These are phyloP conservation scores for Dactylorhiza incarnata DNA, from an alignment of 106 monocot species.

Conservation along the genomic window DNA sequence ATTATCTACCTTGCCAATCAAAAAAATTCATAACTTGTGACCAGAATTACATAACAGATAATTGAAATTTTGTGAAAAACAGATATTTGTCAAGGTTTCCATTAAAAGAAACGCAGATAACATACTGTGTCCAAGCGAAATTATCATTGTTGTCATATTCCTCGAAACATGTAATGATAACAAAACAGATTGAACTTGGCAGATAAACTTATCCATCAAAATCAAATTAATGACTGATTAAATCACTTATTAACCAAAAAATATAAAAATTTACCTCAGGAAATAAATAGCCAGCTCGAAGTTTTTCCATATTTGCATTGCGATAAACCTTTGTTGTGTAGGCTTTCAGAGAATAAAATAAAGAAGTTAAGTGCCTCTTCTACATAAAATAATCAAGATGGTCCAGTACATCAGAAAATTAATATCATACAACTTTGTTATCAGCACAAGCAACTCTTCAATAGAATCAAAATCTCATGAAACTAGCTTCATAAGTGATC, in stretches of 20 bases:
- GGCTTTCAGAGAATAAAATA: constrained; percentile 26
- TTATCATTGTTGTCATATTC: background rate
- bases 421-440: background rate
- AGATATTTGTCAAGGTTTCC: background rate
- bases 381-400: background rate
- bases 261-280: constrained; percentile 59
- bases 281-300: constrained; percentile 89
- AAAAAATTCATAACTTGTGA: background rate
- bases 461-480: too few species aligned
- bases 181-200: background rate
- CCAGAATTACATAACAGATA: background rate
- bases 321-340: constrained; percentile 73
- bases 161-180: background rate
- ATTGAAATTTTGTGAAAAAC: background rate
- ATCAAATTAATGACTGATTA: background rate
- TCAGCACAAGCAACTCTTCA: too few species aligned
- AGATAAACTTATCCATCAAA: background rate
- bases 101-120: background rate
- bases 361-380: background rate
- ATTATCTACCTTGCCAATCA: background rate
- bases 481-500: too few species aligned
- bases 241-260: background rate
- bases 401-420: background rate
- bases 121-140: background rate
- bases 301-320: constrained; percentile 83